Percentiles rank a stretch among this genome's conserved stretches.
phyloP scores from a whole-genome alignment of 192 early-diverging fungal species.

The Gonapodya prolifera region DNA sequence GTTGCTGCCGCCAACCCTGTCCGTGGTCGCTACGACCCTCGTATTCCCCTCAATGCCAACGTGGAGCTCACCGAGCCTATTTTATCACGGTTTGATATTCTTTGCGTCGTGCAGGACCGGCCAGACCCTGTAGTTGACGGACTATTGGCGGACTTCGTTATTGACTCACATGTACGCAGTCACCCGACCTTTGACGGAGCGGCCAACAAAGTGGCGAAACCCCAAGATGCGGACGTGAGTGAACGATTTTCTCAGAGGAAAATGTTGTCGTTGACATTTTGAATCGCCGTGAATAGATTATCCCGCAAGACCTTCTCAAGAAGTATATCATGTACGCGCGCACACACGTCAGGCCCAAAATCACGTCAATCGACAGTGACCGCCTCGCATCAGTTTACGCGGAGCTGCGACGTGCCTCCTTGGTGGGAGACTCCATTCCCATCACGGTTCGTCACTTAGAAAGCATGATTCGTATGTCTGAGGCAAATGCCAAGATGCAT shows the following conservation, averaged over 20 bases:
- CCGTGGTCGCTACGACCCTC: conserved; percentile 74
- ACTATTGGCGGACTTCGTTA: conserved; percentile 81
- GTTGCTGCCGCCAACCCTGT: conserved; percentile 75
- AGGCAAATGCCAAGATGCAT: conserved; percentile 92
- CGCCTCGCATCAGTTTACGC: conserved; percentile 82
- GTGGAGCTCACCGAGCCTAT: conserved; percentile 98
- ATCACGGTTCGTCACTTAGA: conserved; percentile 83
- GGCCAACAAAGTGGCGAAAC: conserved; percentile 14
- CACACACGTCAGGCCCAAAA: conserved; percentile 60
- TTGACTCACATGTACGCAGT: conserved; percentile 80
- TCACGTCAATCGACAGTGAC: conserved; percentile 76
- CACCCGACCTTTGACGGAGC: conserved; percentile 57
- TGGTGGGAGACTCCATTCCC: conserved; percentile 37
- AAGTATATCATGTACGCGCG: conserved; percentile 84
- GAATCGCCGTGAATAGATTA: conserved; percentile 34
- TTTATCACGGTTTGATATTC: conserved; percentile 92
- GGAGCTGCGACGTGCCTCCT: conserved; percentile 80
- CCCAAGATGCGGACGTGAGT: conserved; percentile 18
- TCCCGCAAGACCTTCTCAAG: conserved; percentile 65
- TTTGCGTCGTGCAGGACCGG: conserved; percentile 90
- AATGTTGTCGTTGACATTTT: not conserved
- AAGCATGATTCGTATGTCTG: conserved; percentile 72
- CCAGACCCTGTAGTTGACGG: conserved; percentile 86
- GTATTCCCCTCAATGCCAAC: conserved; percentile 87
- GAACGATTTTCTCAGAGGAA: not conserved